Evolutionary conservation across 1,139 yeast genomes (phyloP).

Genomic region (Geotrichum macrosporum): DNA sequence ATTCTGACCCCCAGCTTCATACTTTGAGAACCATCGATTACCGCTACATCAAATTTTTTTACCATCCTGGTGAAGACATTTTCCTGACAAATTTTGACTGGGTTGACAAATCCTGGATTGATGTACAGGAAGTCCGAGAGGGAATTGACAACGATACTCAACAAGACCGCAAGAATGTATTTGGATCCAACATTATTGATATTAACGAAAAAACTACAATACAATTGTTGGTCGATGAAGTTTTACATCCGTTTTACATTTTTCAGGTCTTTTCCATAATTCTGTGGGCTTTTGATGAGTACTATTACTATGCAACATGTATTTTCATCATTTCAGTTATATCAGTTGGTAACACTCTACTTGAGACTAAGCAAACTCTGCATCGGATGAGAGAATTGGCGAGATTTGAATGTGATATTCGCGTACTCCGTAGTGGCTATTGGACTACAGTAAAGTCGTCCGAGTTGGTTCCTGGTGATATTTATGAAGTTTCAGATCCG

Average conservation of each 20-base stretch:
- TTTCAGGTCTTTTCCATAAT: constrained; percentile 89
- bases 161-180: constrained; percentile 65
- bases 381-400: constrained; percentile 70
- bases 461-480: constrained; percentile 95
- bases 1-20: constrained; percentile 64
- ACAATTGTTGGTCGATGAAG: constrained; percentile 75
- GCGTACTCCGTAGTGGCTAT: constrained; percentile 89
- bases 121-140: constrained; percentile 51
- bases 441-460: constrained; percentile 80
- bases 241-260: constrained; percentile 88
- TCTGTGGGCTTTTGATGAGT: constrained; percentile 87
- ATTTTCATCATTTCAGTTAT: constrained; percentile 79
- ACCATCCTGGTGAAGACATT: constrained; percentile 81
- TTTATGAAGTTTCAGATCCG: constrained; percentile 87
- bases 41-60: constrained; percentile 76
- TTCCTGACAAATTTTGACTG: constrained; percentile 81
- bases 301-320: constrained; percentile 89
- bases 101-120: constrained; percentile 74
- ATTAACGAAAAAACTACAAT: constrained; percentile 66
- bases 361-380: constrained; percentile 79
- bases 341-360: constrained; percentile 71
- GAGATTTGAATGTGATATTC: constrained; percentile 66
- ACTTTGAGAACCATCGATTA: constrained; percentile 66
- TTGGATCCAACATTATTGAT: constrained; percentile 72
- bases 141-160: constrained; percentile 70